Evolutionary conservation across 2,329 filamentous ascomycete genomes (phyloP).

Genomic region (Penicillium griseofulvum): DNA sequence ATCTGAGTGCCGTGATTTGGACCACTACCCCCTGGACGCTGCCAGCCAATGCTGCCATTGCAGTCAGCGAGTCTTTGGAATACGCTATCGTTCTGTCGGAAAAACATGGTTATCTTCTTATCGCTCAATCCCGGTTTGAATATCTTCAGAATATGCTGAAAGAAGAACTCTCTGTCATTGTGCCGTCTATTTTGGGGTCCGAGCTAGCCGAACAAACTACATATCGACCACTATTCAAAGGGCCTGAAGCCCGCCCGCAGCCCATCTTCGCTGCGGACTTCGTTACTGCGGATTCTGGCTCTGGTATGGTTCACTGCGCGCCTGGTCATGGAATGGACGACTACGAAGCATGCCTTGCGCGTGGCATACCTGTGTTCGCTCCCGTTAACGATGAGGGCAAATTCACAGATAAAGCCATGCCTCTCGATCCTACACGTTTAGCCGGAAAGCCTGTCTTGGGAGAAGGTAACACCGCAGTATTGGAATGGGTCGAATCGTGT

Average conservation of each 20-base stretch:
- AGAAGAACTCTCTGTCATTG: constrained; percentile 51
- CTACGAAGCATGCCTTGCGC: constrained; percentile 73
- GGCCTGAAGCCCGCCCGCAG: constrained; percentile 56
- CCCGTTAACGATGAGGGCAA: constrained; percentile 78
- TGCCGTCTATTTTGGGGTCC: constrained; percentile 60
- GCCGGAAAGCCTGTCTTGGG: constrained; percentile 69
- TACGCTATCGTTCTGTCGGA: constrained; percentile 67
- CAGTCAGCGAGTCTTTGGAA: constrained; percentile 69
- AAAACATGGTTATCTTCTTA: constrained; percentile 60
- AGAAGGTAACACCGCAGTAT: constrained; percentile 66
- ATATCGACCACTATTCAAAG: constrained; percentile 71
- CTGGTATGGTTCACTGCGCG: constrained; percentile 90
- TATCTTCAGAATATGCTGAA: constrained; percentile 52
- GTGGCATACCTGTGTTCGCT: constrained; percentile 72
- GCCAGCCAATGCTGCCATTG: constrained; percentile 87
- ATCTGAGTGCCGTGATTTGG: constrained; percentile 85
- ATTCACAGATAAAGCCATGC: constrained; percentile 78
- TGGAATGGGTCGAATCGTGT: constrained; percentile 64
- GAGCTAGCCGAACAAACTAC: constrained; percentile 60
- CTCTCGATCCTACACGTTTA: constrained; percentile 65
- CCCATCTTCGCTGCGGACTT: constrained; percentile 81
- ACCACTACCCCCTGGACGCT: constrained; percentile 98
- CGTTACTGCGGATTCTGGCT: constrained; percentile 85
- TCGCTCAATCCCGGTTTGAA: constrained; percentile 70
- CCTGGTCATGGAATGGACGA: constrained; percentile 97